Evolutionary conservation across 2,329 filamentous ascomycete species (phyloP), one percentile per base, ranked within the genome.

Genomic region (Arthrobotrys conoides): DNA sequence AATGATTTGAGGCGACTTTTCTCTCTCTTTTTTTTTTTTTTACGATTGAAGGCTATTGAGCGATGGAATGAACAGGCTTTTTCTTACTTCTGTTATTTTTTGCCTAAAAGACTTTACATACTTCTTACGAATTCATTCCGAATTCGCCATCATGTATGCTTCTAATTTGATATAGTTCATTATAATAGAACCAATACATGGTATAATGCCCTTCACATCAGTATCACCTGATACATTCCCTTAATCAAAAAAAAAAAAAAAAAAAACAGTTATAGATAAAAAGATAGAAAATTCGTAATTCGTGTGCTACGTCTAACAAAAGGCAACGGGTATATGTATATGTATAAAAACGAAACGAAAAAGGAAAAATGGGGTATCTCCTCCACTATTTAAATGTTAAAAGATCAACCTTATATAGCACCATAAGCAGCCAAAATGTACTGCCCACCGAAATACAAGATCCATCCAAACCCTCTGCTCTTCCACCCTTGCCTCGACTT

Each of bases 371-470:
- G 3, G 57, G 57, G 57, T 44, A 61, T 68, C 30, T 38, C 30
- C 48, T 57, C 30, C 51, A 49, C 33, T 9, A 55, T 33, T 24
- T 9, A 27, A 27, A 1, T 51, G 14, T 5, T 30, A 30, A n/a
- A 46, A 18, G 9, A 2, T 16, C 44, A 3, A 20, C 3, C 5
- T 18, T 59, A 76, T 22, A 55, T 59, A 5, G 72, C 72, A 36
- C 72, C 72, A 27, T 66, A 70, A 16, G 66, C 66, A 3, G 75
- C 75, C n/a, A 78, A 36, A 10, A 78, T 20, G 22, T 78, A 78
- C 49, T 79, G 76, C 14, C 70, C 76, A 5, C 70, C 76, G 33
- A 79, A 79, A 44, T 79, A 79, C 1, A 79, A 41, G 0, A 79
- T 20, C 76, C 76, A 79, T 46, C 76, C 76, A 9, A 79, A 18